Conservation (phyloP, 257 asterid genomes). For the Nicotiana tomentosiformis region DNA sequence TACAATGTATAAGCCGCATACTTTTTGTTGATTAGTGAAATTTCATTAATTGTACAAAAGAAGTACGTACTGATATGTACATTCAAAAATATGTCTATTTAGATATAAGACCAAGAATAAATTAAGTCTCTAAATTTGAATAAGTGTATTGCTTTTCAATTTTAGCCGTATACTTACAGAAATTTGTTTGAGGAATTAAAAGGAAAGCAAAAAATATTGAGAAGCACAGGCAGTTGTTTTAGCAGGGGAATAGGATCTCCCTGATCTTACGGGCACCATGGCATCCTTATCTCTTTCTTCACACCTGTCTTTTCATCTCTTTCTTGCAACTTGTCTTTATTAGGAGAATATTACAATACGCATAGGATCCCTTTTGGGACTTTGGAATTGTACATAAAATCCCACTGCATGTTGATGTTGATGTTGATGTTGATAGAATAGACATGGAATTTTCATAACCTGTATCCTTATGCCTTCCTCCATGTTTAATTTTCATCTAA, state of each 20-base stretch:
- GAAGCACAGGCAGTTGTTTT: not conserved
- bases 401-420: conserved; percentile 2
- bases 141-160: too few relatives aligned
- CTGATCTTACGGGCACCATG: conserved; percentile 2
- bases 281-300: conserved; percentile 6
- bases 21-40: too few relatives aligned
- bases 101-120: too few relatives aligned
- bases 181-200: too few relatives aligned
- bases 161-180: too few relatives aligned
- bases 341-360: conserved; percentile 3
- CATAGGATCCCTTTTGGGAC: conserved; percentile 31
- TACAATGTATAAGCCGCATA: too few relatives aligned
- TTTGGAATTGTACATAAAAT: not conserved
- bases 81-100: too few relatives aligned
- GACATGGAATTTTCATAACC: not conserved
- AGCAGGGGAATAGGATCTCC: not conserved
- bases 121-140: too few relatives aligned
- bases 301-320: not conserved
- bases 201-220: not conserved
- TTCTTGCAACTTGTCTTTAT: not conserved
- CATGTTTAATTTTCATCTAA: too few relatives aligned
- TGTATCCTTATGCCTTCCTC: too few relatives aligned
- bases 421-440: not conserved
- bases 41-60: too few relatives aligned
- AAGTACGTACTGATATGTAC: too few relatives aligned